Evolutionary conservation across 169 alveolate species (phyloP).

Genomic region (Eimeria maxima): DNA sequence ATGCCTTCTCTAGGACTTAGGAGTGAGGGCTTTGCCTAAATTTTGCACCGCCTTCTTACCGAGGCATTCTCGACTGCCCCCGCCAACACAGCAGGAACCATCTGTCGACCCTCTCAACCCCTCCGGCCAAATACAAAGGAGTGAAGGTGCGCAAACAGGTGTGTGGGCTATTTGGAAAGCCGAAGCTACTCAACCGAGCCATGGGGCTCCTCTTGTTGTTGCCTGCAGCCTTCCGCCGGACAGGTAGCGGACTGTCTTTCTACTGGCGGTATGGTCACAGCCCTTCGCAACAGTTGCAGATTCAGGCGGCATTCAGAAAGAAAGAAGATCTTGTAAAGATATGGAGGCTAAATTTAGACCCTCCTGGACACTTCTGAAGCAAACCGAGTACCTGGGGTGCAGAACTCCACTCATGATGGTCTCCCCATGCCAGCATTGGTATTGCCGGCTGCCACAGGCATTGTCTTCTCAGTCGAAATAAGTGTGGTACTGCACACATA

Average conservation of each 20-base stretch:
- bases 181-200: conserved; percentile 15
- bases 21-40: neutral
- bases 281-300: conserved; percentile 19
- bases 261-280: neutral
- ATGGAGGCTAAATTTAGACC: neutral
- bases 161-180: conserved; percentile 23
- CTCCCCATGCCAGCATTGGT: neutral
- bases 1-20: neutral
- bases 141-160: neutral
- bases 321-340: neutral
- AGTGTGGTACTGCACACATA: neutral
- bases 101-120: conserved; percentile 9
- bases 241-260: neutral
- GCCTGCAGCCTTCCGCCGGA: neutral
- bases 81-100: conserved; percentile 26
- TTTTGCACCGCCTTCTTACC: neutral
- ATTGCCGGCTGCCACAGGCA: conserved; percentile 3
- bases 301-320: neutral
- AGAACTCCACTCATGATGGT: neutral
- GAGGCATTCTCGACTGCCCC: conserved; percentile 55
- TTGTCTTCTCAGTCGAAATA: conserved; percentile 1
- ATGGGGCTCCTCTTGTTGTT: conserved; percentile 2
- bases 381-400: neutral
- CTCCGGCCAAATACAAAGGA: conserved; percentile 20
- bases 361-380: neutral